Conservation (phyloP, 331 rosid species). For the Rosa hybrid region DNA sequence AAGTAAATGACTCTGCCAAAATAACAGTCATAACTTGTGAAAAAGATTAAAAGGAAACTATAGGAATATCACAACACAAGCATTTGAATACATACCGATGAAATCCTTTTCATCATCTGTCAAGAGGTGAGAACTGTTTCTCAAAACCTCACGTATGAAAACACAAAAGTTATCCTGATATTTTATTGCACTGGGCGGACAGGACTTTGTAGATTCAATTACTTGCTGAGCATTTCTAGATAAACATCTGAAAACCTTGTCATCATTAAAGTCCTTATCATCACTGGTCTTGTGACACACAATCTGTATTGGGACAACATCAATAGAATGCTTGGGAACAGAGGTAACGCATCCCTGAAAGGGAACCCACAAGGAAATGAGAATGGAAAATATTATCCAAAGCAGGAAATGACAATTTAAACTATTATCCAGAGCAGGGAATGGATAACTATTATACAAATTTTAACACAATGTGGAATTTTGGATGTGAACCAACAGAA, state of each 20-base stretch:
- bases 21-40: constrained; percentile 20
- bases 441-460: not conserved
- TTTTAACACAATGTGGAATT: not conserved
- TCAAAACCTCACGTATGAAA: constrained; percentile 64
- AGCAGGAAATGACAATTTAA: too few species aligned
- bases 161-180: constrained; percentile 76
- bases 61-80: not conserved
- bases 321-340: constrained; percentile 54
- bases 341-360: constrained; percentile 68
- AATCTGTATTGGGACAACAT: constrained; percentile 66
- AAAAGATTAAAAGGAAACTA: constrained; percentile 19
- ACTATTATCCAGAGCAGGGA: not conserved
- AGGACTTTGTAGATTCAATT: constrained; percentile 49
- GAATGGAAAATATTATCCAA: not conserved
- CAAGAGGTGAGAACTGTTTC: constrained; percentile 65
- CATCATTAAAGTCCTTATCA: constrained; percentile 33
- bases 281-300: constrained; percentile 34
- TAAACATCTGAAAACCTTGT: constrained; percentile 41
- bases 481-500: not conserved
- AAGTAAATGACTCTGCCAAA: constrained; percentile 67
- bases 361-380: constrained; percentile 26
- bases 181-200: constrained; percentile 47
- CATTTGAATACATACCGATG: constrained; percentile 49
- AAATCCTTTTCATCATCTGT: constrained; percentile 64
- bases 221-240: constrained; percentile 64